Percentiles rank a stretch among this genome's conserved stretches.
Evolutionary conservation across 345 rosid species (phyloP).

Genomic region (Arabis alpina): DNA sequence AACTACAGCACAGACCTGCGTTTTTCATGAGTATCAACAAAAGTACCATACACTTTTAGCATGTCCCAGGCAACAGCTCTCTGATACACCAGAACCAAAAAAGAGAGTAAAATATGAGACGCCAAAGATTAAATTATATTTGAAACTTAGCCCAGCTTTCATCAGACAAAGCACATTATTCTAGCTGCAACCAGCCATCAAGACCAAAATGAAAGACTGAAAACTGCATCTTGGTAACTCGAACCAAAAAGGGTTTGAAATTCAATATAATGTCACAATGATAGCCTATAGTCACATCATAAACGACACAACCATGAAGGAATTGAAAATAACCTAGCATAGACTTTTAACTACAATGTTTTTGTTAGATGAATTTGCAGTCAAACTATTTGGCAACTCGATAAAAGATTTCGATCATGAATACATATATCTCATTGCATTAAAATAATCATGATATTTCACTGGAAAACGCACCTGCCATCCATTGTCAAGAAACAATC

Average conservation of each 20-base stretch:
- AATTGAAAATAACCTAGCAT: conserved; percentile 16
- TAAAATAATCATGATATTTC: neutral
- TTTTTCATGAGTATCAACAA: conserved; percentile 75
- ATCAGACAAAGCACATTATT: conserved; percentile 21
- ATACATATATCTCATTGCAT: neutral
- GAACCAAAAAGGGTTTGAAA: conserved; percentile 9
- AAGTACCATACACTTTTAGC: conserved; percentile 85
- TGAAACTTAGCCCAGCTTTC: conserved; percentile 13
- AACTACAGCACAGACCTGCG: conserved; percentile 63
- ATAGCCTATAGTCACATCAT: conserved; percentile 14
- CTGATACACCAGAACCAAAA: conserved; percentile 46
- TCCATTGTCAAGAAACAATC: conserved; percentile 80
- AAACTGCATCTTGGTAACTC: conserved; percentile 12
- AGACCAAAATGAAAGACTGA: conserved; percentile 7
- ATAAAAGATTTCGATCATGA: conserved; percentile 13
- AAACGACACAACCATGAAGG: neutral
- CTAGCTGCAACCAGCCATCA: conserved; percentile 28
- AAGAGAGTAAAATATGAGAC: neutral
- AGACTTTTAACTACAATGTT: conserved; percentile 6
- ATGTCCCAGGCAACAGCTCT: conserved; percentile 95
- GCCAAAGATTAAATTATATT: neutral
- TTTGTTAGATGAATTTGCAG: conserved; percentile 9
- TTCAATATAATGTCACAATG: neutral
- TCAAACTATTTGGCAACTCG: conserved; percentile 17
- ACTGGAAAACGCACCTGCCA: conserved; percentile 76